Evolutionary conservation across 768 basidiomycete species (phyloP).

Genomic region (Guyanaporus albipodus): DNA sequence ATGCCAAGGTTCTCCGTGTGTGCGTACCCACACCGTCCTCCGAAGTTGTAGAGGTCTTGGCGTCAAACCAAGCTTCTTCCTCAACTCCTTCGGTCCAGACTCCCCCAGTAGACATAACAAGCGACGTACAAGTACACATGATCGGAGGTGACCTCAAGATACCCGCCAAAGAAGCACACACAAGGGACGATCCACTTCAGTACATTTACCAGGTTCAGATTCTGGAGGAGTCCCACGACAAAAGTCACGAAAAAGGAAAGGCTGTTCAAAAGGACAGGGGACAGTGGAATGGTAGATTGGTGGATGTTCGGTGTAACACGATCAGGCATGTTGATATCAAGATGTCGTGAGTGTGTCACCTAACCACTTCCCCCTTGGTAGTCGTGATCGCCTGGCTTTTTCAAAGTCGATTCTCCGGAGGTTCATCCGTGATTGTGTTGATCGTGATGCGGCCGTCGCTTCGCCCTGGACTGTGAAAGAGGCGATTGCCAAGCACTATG

Average conservation of each 20-base stretch:
- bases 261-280: slow-evolving; percentile 53
- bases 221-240: slow-evolving; percentile 70
- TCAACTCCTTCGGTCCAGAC: slow-evolving; percentile 46
- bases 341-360: background rate
- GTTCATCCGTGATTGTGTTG: slow-evolving; percentile 93
- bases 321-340: slow-evolving; percentile 62
- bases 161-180: slow-evolving; percentile 63
- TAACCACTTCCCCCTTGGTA: slow-evolving; percentile 29
- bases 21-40: slow-evolving; percentile 58
- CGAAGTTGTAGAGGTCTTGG: slow-evolving; percentile 36
- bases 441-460: slow-evolving; percentile 86
- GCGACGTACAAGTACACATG: slow-evolving; percentile 56
- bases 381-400: slow-evolving; percentile 93
- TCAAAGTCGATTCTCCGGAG: slow-evolving; percentile 96
- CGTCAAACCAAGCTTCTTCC: slow-evolving; percentile 30
- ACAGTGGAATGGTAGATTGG: slow-evolving; percentile 69
- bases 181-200: slow-evolving; percentile 70
- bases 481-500: slow-evolving; percentile 77
- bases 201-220: slow-evolving; percentile 91
- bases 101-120: slow-evolving; percentile 42
- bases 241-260: slow-evolving; percentile 58
- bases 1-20: slow-evolving; percentile 76
- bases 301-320: slow-evolving; percentile 75
- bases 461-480: slow-evolving; percentile 96
- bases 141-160: slow-evolving; percentile 79